Base-by-base conservation (phyloP, 306 rosid genomes). In the Senna tora region DNA sequence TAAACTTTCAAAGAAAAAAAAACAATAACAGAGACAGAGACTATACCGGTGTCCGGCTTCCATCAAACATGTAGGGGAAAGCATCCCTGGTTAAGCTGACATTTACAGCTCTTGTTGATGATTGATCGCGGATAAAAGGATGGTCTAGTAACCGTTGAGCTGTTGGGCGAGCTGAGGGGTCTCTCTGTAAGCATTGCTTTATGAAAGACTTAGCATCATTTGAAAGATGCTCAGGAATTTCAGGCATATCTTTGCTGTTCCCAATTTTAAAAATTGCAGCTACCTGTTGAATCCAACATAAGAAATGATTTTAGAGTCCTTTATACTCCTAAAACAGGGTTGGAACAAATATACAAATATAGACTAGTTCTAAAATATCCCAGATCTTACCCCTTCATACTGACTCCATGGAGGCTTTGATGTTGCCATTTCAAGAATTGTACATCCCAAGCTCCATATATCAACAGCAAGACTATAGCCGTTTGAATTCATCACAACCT, bases 191-290 rank as follows among this genome's bases (percentile, higher is more conserved):
- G 77, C 99, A 94, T 60, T 49, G 72, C 71, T 81, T 87, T 80
- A 94, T 89, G 71, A 94, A 91, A 73, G 39, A 74, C 77, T 85
- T 94, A 34, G 96, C 99, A 51, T 94, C 97, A n/a, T 66, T 51
- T 7, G 99, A 94, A 69, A 94, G 99, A 83, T 80, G 77, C 72
- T 91, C 97, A 4, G 99, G 99, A 67, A 94, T 94, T 64, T 88
- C 91, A 39, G 99, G 99, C 80, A 85, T 85, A 65, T 94, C 99
- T 83, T 88, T 94, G 91, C 97, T 91, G 88, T 89, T 91, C 54
- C 97, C 99, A 79, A 95, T 95, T 80, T 95, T 95, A 83, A 95
- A 95, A 69, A 95, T 91, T 38, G 99, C 99, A 74, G 99, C 99
- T 60, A 95, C 96, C 99, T 95, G 88, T 82, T 69, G 53, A 84